These are phyloP conservation scores for Paralagenidium karlingii DNA, from an alignment of 352 stramenopile genomes.

Conservation along the genomic window DNA sequence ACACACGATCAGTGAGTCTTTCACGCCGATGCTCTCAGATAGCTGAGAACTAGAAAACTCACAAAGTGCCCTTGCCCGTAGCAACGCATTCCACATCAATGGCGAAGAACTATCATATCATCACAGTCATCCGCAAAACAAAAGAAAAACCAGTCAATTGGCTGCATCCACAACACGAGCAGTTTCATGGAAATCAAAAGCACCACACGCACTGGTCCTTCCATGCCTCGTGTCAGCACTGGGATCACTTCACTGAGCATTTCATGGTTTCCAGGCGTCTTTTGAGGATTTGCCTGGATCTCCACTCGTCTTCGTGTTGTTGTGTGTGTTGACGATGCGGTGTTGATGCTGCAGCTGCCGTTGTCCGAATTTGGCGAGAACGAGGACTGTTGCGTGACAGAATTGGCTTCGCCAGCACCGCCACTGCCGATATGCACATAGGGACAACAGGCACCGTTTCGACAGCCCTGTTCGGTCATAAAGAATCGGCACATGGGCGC, in stretches of 20 bases:
- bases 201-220: conserved; percentile 43
- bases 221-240: conserved; percentile 60
- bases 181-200: conserved; percentile 4
- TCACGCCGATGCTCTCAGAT: background rate
- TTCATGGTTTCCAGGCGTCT: conserved; percentile 45
- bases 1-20: background rate
- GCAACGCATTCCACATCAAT: conserved; percentile 91
- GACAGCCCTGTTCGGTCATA: conserved; percentile 29
- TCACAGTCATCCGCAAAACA: conserved; percentile 1
- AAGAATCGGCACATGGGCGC: conserved; percentile 44
- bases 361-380: background rate
- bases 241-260: conserved; percentile 65
- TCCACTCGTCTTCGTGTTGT: conserved; percentile 16
- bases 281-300: conserved; percentile 47
- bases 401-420: background rate
- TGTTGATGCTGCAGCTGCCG: conserved; percentile 4
- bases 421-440: conserved; percentile 23
- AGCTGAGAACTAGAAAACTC: conserved; percentile 6
- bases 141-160: background rate
- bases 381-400: background rate
- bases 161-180: background rate
- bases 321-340: background rate
- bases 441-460: conserved; percentile 43
- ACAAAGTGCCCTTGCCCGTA: conserved; percentile 69
- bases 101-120: conserved; percentile 60